phyloP scores from a whole-genome alignment of 179 eudicot species.

The Pouteria campechiana region DNA sequence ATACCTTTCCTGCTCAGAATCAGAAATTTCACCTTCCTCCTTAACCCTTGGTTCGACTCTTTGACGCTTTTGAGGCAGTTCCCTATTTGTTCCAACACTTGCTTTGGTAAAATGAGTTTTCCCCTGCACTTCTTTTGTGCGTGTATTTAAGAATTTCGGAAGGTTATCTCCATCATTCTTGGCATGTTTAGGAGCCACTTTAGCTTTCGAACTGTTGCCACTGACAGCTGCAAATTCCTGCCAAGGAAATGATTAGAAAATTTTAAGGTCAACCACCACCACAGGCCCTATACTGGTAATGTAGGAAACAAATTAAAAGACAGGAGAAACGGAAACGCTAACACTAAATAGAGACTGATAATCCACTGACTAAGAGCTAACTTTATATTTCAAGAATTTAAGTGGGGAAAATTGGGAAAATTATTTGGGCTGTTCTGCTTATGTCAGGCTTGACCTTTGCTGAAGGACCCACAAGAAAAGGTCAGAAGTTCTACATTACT shows the following conservation, averaged over 20 bases:
- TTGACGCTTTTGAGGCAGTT: slow-evolving; percentile 37
- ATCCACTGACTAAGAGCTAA: no score
- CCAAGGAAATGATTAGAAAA: slow-evolving; percentile 5
- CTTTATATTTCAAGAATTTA: no score
- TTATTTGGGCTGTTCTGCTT: no score
- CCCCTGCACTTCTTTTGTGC: slow-evolving; percentile 47
- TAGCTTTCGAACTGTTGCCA: slow-evolving; percentile 44
- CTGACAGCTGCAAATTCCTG: slow-evolving; percentile 79
- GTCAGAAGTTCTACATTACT: no score
- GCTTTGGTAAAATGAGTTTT: slow-evolving; percentile 36
- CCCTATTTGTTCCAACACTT: slow-evolving; percentile 26
- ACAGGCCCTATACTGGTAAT: no score
- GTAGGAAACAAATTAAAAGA: no score
- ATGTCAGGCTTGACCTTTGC: no score
- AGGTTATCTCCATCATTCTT: slow-evolving; percentile 40
- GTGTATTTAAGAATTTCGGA: slow-evolving; percentile 19
- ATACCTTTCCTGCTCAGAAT: slow-evolving; percentile 84
- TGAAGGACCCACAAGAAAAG: no score
- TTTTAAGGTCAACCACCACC: no score
- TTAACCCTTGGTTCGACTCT: slow-evolving; percentile 68
- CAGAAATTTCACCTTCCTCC: slow-evolving; percentile 99
- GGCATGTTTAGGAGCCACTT: slow-evolving; percentile 56
- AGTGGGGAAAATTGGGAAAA: no score
- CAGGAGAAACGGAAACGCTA: no score
- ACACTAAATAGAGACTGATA: no score